Conservation (phyloP, 495 filamentous ascomycete genomes). For the Xylaria palmicola region DNA sequence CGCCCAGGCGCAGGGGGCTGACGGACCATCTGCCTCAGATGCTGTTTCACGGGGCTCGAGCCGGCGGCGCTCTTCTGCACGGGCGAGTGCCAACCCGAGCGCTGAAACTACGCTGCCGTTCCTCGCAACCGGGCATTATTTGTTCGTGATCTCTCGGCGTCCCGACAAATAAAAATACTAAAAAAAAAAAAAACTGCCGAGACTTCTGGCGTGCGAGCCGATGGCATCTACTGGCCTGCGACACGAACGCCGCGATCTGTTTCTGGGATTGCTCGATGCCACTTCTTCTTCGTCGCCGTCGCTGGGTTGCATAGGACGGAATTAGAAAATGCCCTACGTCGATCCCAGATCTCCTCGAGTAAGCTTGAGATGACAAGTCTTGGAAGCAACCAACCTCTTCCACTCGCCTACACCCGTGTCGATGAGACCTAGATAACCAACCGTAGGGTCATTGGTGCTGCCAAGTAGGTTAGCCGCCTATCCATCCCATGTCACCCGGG, state of each 20-base stretch:
- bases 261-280: not conserved
- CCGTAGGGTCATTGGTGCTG: too few species aligned
- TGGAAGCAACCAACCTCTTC: too few species aligned
- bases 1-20: constrained; percentile 1
- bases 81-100: constrained; percentile 26
- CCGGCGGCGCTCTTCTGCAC: not conserved
- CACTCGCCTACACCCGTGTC: too few species aligned
- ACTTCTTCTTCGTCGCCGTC: not conserved
- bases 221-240: not conserved
- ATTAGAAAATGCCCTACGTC: constrained; percentile 3
- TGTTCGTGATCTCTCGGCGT: constrained; percentile 6
- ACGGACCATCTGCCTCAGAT: constrained; percentile 27
- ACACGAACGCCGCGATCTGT: not conserved
- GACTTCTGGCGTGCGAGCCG: not conserved
- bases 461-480: too few species aligned
- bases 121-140: too few species aligned
- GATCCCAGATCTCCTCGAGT: not conserved
- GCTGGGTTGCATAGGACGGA: not conserved
- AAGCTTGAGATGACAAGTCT: not conserved
- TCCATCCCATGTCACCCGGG: too few species aligned
- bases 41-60: constrained; percentile 22
- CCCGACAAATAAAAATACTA: too few species aligned
- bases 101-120: constrained; percentile 23
- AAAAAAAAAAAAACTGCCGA: too few species aligned
- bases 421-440: too few species aligned